These are phyloP conservation scores for Cerioporus squamosus DNA, from an alignment of 1,284 basidiomycete genomes.

Conservation along the genomic window DNA sequence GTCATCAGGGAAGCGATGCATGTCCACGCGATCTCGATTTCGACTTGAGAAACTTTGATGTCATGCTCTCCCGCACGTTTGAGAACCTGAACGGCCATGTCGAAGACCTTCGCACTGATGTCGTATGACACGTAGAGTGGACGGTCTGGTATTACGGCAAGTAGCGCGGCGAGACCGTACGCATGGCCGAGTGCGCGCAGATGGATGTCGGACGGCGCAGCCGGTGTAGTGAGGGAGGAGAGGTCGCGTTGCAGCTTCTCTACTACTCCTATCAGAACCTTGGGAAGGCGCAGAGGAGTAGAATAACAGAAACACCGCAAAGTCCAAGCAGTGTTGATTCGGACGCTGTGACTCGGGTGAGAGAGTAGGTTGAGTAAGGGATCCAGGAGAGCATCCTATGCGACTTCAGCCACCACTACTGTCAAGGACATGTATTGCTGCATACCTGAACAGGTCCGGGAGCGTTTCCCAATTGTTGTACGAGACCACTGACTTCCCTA, in stretches of 20 bases:
- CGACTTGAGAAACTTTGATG: slow-evolving; percentile 78
- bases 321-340: slow-evolving; percentile 86
- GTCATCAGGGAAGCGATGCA: slow-evolving; percentile 90
- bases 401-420: not conserved
- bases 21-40: slow-evolving; percentile 96
- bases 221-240: slow-evolving; percentile 65
- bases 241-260: slow-evolving; percentile 88
- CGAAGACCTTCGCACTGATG: slow-evolving; percentile 88
- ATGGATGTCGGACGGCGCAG: slow-evolving; percentile 75
- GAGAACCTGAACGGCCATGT: slow-evolving; percentile 88
- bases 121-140: slow-evolving; percentile 97
- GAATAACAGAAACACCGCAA: slow-evolving; percentile 90
- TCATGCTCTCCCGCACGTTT: slow-evolving; percentile 93
- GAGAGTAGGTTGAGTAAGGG: slow-evolving; percentile 85
- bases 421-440: not conserved
- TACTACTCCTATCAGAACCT: slow-evolving; percentile 74
- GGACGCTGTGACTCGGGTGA: slow-evolving; percentile 88
- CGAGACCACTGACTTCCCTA: slow-evolving; percentile 82
- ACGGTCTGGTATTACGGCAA: slow-evolving; percentile 84
- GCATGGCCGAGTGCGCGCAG: slow-evolving; percentile 85
- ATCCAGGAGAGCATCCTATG: slow-evolving; percentile 83
- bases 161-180: slow-evolving; percentile 86
- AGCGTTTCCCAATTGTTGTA: slow-evolving; percentile 91
- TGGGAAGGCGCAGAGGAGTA: slow-evolving; percentile 84
- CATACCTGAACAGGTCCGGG: slow-evolving; percentile 84